Base-by-base conservation (phyloP, 306 rosid species). In the Prunus salicina region DNA sequence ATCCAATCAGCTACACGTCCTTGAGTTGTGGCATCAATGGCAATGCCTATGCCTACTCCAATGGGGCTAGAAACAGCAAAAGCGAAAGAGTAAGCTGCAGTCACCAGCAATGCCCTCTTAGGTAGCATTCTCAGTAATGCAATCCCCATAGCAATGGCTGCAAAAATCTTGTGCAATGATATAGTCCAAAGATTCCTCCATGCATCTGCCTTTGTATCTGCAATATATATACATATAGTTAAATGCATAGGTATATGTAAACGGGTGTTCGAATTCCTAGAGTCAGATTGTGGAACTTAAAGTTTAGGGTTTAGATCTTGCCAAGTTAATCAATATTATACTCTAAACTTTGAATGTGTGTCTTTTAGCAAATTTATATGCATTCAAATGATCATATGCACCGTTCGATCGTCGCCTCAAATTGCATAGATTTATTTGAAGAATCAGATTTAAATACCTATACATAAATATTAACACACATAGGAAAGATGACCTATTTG, bases 101-200 rank as follows among this genome's bases (percentile, higher is more conserved):
- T 87, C 55, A 82, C 41, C 25, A 87, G 15, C 1, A 93, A 81
- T 1, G 97, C 85, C 51, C 92, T 87, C 86, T 88, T 89, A 1
- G 96, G 94, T 30, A 90, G 69, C 90, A 89, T 84, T 82, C 84
- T 84, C 28, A 93, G 89, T 71, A 90, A 74, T 7, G 96, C 96
- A 0, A 90, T 93, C 43, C 96, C 97, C 97, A 90, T 93, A 19
- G 88, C 93, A 0, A 87, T 63, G 3, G 97, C 94, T 12, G 97
- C 97, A 83, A 93, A 90, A 67, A 90, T 70, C 84, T 93, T 93
- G 90, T 93, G 97, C 74, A 90, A 67, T 2, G 89, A 87, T 81
- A 90, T 90, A 57, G 94, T 93, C 97, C 96, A 93, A 8, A 90
- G 83, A 52, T 84, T 90, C 83, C 84, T 93, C 97, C 97, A 90